Conservation (phyloP, 192 early-diverging fungal genomes). For the Coemansia sp. region DNA sequence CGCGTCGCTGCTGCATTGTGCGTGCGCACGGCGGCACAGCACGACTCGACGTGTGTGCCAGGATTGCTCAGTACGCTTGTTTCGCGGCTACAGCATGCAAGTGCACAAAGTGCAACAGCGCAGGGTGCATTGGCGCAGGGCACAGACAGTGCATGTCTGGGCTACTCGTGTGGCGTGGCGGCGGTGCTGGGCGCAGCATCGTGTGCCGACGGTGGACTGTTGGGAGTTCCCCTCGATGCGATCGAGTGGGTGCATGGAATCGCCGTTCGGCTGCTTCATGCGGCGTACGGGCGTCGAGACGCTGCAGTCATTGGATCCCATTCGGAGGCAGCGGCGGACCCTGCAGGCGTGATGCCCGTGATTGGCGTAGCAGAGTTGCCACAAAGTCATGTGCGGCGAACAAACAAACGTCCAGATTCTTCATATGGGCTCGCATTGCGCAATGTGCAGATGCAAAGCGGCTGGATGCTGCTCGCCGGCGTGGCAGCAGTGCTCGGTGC, state of each 20-base stretch:
- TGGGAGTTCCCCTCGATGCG: slow-evolving; percentile 67
- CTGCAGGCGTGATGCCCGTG: slow-evolving; percentile 8
- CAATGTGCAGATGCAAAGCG: slow-evolving; percentile 33
- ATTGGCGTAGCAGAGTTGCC: not conserved
- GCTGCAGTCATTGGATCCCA: slow-evolving; percentile 8
- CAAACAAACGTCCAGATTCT: not conserved
- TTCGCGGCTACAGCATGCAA: slow-evolving; percentile 70
- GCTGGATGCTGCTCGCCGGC: slow-evolving; percentile 37
- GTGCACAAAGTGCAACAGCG: slow-evolving; percentile 47
- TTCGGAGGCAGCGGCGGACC: not conserved
- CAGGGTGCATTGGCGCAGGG: not conserved
- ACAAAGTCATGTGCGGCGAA: not conserved
- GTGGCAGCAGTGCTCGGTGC: slow-evolving; percentile 12
- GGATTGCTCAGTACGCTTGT: slow-evolving; percentile 65
- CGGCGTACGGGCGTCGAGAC: slow-evolving; percentile 25
- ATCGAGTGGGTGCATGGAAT: slow-evolving; percentile 77
- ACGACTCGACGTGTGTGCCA: slow-evolving; percentile 4
- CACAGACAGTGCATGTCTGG: slow-evolving; percentile 35
- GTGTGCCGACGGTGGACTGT: not conserved
- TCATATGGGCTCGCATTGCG: slow-evolving; percentile 6
- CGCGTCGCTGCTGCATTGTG: slow-evolving; percentile 74
- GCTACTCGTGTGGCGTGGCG: slow-evolving; percentile 67
- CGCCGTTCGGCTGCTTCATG: slow-evolving; percentile 71
- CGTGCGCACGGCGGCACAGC: slow-evolving; percentile 56
- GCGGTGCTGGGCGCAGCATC: slow-evolving; percentile 58